Evolutionary conservation across 768 basidiomycete genomes (phyloP).

Genomic region (Mycena vulgaris): DNA sequence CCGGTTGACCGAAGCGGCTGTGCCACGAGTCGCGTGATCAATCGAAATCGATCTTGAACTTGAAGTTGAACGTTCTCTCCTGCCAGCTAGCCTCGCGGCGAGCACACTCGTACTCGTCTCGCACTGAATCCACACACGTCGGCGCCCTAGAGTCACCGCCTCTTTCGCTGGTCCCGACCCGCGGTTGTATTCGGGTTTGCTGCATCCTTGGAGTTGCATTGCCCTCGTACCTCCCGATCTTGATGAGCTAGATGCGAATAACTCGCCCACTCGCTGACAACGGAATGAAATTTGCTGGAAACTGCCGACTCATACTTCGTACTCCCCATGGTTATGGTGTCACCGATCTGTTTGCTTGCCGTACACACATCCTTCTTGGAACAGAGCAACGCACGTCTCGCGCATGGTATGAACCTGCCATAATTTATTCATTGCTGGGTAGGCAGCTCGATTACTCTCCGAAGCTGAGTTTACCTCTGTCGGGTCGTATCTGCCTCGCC

Average conservation of each 20-base stretch:
- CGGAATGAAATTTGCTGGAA: conserved; percentile 17
- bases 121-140: conserved; percentile 21
- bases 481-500: no score
- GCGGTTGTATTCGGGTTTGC: conserved; percentile 15
- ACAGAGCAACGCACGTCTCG: background rate
- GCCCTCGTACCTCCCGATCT: conserved; percentile 18
- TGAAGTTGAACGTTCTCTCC: background rate
- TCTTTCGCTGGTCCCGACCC: conserved; percentile 3
- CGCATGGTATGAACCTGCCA: background rate
- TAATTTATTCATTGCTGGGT: background rate
- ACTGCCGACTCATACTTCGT: conserved; percentile 14
- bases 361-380: background rate
- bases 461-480: no score
- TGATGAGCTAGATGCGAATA: conserved; percentile 11
- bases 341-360: background rate
- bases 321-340: background rate
- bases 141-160: conserved; percentile 23
- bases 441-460: background rate
- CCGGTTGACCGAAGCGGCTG: background rate
- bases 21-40: conserved; percentile 1
- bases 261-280: conserved; percentile 24
- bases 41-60: background rate
- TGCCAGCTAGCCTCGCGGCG: conserved; percentile 24
- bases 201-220: conserved; percentile 12
- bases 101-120: conserved; percentile 14